Evolutionary conservation across 345 rosid species (phyloP).

Genomic region (Odontarrhena argentea): DNA sequence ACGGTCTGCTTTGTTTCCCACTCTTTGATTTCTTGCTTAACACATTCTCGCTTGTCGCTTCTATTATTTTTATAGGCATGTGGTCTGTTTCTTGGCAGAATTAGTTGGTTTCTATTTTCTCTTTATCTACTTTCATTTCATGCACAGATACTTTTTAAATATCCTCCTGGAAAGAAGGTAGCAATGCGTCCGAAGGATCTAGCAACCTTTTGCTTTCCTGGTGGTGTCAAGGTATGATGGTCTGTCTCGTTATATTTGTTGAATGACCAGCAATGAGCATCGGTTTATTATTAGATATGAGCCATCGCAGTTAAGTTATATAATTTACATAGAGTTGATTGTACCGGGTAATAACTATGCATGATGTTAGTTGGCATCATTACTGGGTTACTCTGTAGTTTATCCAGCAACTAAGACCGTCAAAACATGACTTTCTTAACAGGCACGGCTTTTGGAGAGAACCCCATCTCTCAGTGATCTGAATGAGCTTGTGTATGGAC

Average conservation of each 20-base stretch:
- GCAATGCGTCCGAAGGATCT: slow-evolving; percentile 81
- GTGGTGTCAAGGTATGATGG: slow-evolving; percentile 77
- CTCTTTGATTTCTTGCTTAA: slow-evolving; percentile 6
- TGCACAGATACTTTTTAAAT: slow-evolving; percentile 75
- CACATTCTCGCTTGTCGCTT: slow-evolving; percentile 20
- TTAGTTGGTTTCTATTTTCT: slow-evolving; percentile 27
- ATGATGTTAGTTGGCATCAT: background rate
- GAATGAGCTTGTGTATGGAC: slow-evolving; percentile 91
- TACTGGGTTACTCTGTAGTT: slow-evolving; percentile 11
- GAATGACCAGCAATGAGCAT: background rate
- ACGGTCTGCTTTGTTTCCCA: slow-evolving; percentile 7
- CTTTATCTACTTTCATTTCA: slow-evolving; percentile 30
- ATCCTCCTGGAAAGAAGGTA: slow-evolving; percentile 90
- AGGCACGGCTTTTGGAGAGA: slow-evolving; percentile 86
- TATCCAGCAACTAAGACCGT: slow-evolving; percentile 24
- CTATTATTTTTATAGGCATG: background rate
- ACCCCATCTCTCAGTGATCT: slow-evolving; percentile 94
- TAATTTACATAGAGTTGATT: background rate
- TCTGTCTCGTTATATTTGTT: slow-evolving; percentile 4
- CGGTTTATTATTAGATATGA: slow-evolving; percentile 20
- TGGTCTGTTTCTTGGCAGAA: slow-evolving; percentile 19
- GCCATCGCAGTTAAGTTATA: background rate
- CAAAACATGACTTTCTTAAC: slow-evolving; percentile 34
- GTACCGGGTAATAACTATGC: background rate
- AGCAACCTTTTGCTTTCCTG: slow-evolving; percentile 93